These are phyloP conservation scores for Suhomyces panamericanus DNA, from an alignment of 1,139 yeast species.

Conservation along the genomic window DNA sequence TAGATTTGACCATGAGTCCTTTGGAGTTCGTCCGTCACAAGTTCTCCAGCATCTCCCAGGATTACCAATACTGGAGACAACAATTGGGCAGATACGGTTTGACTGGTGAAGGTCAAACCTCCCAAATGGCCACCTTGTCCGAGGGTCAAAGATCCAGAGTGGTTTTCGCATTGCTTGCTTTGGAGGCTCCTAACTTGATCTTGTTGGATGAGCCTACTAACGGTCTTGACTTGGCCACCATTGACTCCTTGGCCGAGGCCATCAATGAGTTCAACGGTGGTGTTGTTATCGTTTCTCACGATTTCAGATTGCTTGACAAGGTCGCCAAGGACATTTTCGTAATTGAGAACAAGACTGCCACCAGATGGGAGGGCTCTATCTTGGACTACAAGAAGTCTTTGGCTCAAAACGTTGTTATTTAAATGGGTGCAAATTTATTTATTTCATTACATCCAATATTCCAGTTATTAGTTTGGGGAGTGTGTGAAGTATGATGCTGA, in stretches of 20 bases:
- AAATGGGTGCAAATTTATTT: conserved; percentile 19
- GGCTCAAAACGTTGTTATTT: conserved; percentile 83
- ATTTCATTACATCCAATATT: not conserved
- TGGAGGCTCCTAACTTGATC: conserved; percentile 92
- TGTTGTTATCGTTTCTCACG: conserved; percentile 98
- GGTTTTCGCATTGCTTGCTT: conserved; percentile 92
- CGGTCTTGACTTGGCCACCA: conserved; percentile 97
- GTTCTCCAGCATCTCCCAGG: conserved; percentile 87
- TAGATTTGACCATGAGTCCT: conserved; percentile 92
- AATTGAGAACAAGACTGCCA: conserved; percentile 91
- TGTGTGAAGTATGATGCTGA: not conserved
- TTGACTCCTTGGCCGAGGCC: conserved; percentile 96
- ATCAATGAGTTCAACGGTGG: conserved; percentile 95
- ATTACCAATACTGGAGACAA: conserved; percentile 98
- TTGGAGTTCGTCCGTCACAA: conserved; percentile 95
- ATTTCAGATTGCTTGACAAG: conserved; percentile 95
- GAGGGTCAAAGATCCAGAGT: conserved; percentile 99
- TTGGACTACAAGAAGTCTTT: conserved; percentile 89
- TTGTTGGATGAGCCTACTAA: conserved; percentile 98
- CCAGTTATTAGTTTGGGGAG: not conserved
- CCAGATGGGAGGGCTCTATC: conserved; percentile 93
- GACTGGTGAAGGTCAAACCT: conserved; percentile 98
- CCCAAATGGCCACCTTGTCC: conserved; percentile 96
- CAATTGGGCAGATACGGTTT: conserved; percentile 98
- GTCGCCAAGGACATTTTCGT: conserved; percentile 97